These are phyloP conservation scores for Xylaria venustula DNA, from an alignment of 495 filamentous ascomycete species.

Conservation along the genomic window DNA sequence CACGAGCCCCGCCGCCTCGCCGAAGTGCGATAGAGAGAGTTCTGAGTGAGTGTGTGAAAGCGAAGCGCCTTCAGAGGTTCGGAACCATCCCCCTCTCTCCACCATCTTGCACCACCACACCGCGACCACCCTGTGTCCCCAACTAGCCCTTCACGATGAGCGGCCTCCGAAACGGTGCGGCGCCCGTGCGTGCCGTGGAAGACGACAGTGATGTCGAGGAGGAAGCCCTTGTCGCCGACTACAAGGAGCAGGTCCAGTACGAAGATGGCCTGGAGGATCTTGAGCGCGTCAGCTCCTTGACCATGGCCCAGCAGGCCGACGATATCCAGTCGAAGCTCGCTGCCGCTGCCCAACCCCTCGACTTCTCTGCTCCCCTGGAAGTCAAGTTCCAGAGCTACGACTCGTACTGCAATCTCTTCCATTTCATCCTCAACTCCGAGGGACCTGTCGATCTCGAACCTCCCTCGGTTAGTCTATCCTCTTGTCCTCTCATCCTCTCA, in stretches of 20 bases:
- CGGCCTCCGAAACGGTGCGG: conserved; percentile 49
- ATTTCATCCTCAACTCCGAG: conserved; percentile 98
- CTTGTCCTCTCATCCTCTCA: neutral
- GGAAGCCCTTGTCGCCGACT: conserved; percentile 90
- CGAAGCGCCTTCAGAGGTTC: conserved; percentile 15
- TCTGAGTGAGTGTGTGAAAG: conserved; percentile 1
- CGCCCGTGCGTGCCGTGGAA: conserved; percentile 55
- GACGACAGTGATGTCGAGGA: conserved; percentile 92
- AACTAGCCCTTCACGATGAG: conserved; percentile 41
- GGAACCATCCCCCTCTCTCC: conserved; percentile 12
- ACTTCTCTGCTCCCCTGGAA: conserved; percentile 90
- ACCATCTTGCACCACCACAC: no score
- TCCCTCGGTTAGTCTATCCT: conserved; percentile 70
- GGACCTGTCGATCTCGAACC: conserved; percentile 95
- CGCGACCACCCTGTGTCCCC: neutral
- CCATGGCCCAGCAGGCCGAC: conserved; percentile 56
- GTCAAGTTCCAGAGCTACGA: conserved; percentile 98
- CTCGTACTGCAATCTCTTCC: conserved; percentile 97
- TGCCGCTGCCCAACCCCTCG: conserved; percentile 88
- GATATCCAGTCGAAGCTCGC: conserved; percentile 89
- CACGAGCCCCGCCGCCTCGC: conserved; percentile 19
- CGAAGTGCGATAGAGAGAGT: conserved; percentile 7
- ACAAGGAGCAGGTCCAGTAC: conserved; percentile 90
- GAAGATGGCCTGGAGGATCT: conserved; percentile 80
- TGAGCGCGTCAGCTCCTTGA: conserved; percentile 57